Conservation (phyloP, 2,329 filamentous ascomycete genomes). For the Claviceps monticola region DNA sequence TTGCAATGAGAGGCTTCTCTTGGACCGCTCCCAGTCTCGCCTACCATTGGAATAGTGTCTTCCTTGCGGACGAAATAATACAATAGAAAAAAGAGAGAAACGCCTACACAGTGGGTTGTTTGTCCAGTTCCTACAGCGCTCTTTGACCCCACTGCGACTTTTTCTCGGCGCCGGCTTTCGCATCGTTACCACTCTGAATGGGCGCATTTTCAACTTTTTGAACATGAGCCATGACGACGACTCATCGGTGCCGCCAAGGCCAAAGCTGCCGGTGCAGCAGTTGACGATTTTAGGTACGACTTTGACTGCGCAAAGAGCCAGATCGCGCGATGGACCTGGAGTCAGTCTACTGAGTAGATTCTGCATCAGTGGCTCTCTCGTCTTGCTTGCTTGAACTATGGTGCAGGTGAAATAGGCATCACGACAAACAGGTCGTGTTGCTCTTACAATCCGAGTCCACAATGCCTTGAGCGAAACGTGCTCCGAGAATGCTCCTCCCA, state of each 20-base stretch:
- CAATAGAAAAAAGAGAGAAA: background rate
- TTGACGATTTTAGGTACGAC: constrained; percentile 60
- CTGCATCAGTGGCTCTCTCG: background rate
- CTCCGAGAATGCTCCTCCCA: background rate
- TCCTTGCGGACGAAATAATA: background rate
- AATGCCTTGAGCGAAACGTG: background rate
- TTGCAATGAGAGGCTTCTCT: background rate
- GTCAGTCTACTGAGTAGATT: background rate
- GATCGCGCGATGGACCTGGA: background rate
- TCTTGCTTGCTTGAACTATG: background rate
- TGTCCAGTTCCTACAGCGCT: background rate
- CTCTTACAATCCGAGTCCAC: background rate
- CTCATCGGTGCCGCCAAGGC: constrained; percentile 14
- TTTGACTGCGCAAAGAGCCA: background rate
- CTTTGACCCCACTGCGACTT: background rate
- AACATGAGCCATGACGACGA: constrained; percentile 5
- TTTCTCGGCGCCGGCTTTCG: background rate
- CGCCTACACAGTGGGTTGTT: background rate
- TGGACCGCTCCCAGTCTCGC: background rate
- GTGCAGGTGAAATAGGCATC: background rate
- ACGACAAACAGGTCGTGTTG: background rate
- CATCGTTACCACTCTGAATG: background rate
- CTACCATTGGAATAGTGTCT: background rate
- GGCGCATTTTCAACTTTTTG: background rate
- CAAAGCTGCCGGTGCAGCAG: constrained; percentile 63